A percentile compares a stretch with the other conserved stretches of the same genome.
Conservation (phyloP, 768 basidiomycete genomes). For the Amanita jacksonii region DNA sequence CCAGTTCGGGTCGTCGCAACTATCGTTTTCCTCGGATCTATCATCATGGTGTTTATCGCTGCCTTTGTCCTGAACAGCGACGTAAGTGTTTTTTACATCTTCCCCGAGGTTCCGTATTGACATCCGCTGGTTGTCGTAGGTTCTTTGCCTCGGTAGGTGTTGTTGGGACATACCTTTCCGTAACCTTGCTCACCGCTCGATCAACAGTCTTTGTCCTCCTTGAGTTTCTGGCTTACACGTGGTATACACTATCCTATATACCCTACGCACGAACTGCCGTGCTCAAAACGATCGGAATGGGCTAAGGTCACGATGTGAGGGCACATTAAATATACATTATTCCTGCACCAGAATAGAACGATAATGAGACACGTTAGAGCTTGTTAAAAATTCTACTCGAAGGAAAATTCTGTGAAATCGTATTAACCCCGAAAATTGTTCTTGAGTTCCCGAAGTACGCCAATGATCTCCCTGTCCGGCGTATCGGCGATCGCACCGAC, state of each 20-base stretch:
- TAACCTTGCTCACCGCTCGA: conserved; percentile 7
- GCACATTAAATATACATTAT: background rate
- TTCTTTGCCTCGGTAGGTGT: conserved; percentile 58
- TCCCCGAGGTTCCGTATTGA: conserved; percentile 1
- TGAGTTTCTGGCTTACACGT: conserved; percentile 85
- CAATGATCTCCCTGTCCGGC: conserved; percentile 57
- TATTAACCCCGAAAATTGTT: conserved; percentile 66
- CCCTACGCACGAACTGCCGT: conserved; percentile 81
- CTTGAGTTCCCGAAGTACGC: conserved; percentile 71
- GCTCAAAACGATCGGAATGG: conserved; percentile 50
- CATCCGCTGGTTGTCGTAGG: conserved; percentile 23
- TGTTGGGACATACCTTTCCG: background rate
- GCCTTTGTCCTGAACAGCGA: conserved; percentile 71
- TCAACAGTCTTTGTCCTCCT: conserved; percentile 77
- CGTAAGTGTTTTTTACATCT: conserved; percentile 30
- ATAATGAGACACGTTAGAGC: background rate
- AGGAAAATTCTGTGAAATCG: background rate
- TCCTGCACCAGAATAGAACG: background rate
- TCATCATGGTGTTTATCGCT: conserved; percentile 75
- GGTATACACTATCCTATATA: conserved; percentile 85
- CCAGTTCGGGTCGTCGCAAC: conserved; percentile 81
- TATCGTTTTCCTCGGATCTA: conserved; percentile 65
- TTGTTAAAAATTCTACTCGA: background rate
- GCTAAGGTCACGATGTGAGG: conserved; percentile 13
- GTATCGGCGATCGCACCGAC: conserved; percentile 30